Percentiles rank a stretch among this genome's conserved stretches.
These are phyloP conservation scores for Trichoderma guizhouense DNA, from an alignment of 2,329 filamentous ascomycete genomes.

Conservation along the genomic window DNA sequence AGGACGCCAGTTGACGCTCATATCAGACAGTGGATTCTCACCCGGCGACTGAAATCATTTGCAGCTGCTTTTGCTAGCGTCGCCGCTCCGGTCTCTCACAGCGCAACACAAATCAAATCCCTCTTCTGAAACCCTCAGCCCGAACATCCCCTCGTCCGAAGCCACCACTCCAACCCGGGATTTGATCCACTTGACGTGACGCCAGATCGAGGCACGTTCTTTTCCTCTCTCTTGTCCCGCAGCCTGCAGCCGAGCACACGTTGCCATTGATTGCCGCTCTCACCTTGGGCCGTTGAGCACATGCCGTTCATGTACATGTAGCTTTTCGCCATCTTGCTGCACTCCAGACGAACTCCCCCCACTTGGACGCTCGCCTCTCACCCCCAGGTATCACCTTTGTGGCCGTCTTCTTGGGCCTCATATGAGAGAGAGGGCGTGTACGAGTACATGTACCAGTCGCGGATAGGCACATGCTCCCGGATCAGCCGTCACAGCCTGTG, in stretches of 20 bases:
- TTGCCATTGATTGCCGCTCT: conserved; percentile 12
- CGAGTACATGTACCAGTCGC: not conserved
- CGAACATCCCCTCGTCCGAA: conserved; percentile 26
- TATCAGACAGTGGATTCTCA: not conserved
- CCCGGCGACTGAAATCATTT: not conserved
- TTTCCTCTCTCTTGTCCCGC: not conserved
- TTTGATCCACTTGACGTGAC: conserved; percentile 14
- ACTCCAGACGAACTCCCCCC: not conserved
- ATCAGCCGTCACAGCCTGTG: conserved; percentile 10
- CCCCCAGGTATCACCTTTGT: not conserved
- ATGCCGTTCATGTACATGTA: not conserved
- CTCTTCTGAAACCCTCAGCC: conserved; percentile 7
- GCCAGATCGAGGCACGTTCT: conserved; percentile 12
- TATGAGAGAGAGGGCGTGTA: conserved; percentile 8
- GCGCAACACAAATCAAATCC: not conserved
- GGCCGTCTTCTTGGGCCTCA: not conserved
- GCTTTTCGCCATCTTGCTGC: not conserved
- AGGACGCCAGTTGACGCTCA: not conserved
- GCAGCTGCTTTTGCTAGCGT: not conserved
- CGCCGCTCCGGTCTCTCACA: not conserved
- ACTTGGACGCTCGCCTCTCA: conserved; percentile 3
- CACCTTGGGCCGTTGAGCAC: conserved; percentile 2
- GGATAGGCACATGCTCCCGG: not conserved
- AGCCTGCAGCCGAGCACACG: conserved; percentile 17
- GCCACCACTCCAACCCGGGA: conserved; percentile 17